Percentiles rank a stretch among this genome's conserved stretches.
phyloP scores from a whole-genome alignment of 75 land plant species.

The Azolla pinnata region DNA sequence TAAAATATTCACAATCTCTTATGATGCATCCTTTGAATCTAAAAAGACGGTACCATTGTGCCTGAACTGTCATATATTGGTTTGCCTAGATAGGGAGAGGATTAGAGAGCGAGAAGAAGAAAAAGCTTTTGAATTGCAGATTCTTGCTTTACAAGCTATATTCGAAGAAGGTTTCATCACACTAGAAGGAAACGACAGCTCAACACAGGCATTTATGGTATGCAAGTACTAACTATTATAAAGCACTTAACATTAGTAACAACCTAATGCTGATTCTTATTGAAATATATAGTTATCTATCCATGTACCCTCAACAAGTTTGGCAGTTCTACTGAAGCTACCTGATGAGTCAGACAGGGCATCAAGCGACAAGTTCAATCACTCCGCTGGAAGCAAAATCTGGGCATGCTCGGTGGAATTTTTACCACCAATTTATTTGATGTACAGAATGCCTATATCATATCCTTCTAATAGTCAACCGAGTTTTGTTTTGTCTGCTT shows the following conservation, averaged over 20 bases:
- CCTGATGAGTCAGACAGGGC: too few species aligned
- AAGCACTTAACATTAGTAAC: too few species aligned
- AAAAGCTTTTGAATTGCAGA: conserved; percentile 16
- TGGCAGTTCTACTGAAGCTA: too few species aligned
- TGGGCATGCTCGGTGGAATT: conserved; percentile 49
- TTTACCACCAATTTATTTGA: conserved; percentile 58
- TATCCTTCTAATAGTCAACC: conserved; percentile 76
- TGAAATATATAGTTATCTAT: too few species aligned
- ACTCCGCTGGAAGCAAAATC: neutral
- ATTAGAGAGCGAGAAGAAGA: neutral
- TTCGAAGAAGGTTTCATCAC: conserved; percentile 45
- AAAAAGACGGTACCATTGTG: too few species aligned
- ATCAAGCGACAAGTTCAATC: neutral
- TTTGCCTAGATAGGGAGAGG: neutral
- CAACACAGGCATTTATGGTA: conserved; percentile 44
- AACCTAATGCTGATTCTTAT: too few species aligned
- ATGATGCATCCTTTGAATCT: too few species aligned
- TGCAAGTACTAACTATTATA: too few species aligned
- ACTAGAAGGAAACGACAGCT: conserved; percentile 32
- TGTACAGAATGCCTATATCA: conserved; percentile 57
- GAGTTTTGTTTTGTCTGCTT: conserved; percentile 40
- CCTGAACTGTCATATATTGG: too few species aligned
- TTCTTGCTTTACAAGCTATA: conserved; percentile 68
- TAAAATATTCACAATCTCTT: too few species aligned
- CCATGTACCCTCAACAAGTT: too few species aligned